Evolutionary conservation across 2,329 filamentous ascomycete genomes (phyloP), one percentile per base, ranked within the genome.

Genomic region (Leptographium wingfieldii): DNA sequence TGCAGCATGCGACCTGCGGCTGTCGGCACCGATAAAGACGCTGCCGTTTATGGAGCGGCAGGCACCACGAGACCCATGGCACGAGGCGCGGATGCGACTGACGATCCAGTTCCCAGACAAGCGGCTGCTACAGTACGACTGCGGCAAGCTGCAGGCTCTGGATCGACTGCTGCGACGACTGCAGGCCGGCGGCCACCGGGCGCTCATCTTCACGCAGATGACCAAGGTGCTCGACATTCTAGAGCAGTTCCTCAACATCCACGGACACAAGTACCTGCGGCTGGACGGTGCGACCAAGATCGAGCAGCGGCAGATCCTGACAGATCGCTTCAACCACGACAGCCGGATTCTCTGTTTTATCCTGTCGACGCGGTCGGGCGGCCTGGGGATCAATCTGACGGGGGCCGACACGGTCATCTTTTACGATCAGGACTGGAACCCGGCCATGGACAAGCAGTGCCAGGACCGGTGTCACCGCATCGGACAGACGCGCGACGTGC

Each of bases 141-240:
- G 94, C 68, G 94, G 94, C 66, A 99, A 99, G 72, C 81, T 99
- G 3, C 94, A 99, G 68, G 85, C 87, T 22, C 80, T 99, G 19
- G 94, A 95, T 68, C 86, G 86, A 62, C 80, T 99, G 2, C 80
- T 99, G 16, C 87, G 94, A 11, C 86, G 88, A 63, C 80, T 99
- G 9, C 92, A 97, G 73, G 83, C 88, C 2, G 91, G 90, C 48
- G 91, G 92, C 1, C 94, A 97, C 68, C 89, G 95, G 9, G 94
- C 91, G 11, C 79, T 99, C 57, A 99, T 99, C 70, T 99, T 99
- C 73, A 97, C 95, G 0, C 94, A 99, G 69, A 99, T 99, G 94
- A 97, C 94, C 55, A 96, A 95, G 71, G 94, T 97, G 54, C 80
- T 99, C 22, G 92, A 99, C 71, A 95, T 99, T 59, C 80, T 99